Evolutionary conservation across 2,329 filamentous ascomycete species (phyloP).

Genomic region (Exophiala spinifera): DNA sequence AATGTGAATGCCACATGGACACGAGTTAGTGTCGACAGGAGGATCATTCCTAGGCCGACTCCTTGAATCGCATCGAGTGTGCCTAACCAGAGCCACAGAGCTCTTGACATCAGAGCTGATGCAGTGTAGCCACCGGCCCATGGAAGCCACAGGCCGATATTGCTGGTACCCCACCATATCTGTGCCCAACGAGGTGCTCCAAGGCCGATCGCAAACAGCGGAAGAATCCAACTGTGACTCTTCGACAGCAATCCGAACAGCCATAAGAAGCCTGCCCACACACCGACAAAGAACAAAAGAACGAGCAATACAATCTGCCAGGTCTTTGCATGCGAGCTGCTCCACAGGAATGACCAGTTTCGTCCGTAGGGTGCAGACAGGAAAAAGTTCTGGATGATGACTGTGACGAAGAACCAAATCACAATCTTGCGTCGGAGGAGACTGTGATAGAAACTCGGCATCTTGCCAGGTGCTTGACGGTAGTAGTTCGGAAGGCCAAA

Average conservation of each 20-base stretch:
- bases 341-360: slow-evolving; percentile 65
- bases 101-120: slow-evolving; percentile 53
- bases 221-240: slow-evolving; percentile 63
- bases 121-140: slow-evolving; percentile 57
- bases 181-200: slow-evolving; percentile 65
- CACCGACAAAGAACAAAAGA: slow-evolving; percentile 48
- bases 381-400: slow-evolving; percentile 66
- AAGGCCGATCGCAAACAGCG: slow-evolving; percentile 65
- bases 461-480: slow-evolving; percentile 60
- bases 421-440: slow-evolving; percentile 62
- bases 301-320: slow-evolving; percentile 58
- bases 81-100: slow-evolving; percentile 66
- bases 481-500: slow-evolving; percentile 66
- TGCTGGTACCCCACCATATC: slow-evolving; percentile 63
- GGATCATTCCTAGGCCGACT: slow-evolving; percentile 65
- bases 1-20: slow-evolving; percentile 64
- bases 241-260: slow-evolving; percentile 55
- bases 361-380: slow-evolving; percentile 64
- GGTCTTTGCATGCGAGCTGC: slow-evolving; percentile 52
- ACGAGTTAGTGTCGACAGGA: slow-evolving; percentile 62
- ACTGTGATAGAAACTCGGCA: slow-evolving; percentile 64
- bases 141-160: slow-evolving; percentile 60
- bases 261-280: slow-evolving; percentile 56
- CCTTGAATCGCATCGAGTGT: slow-evolving; percentile 64
- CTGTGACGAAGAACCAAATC: slow-evolving; percentile 63